Base-by-base conservation (phyloP, 306 rosid genomes). In the Trifolium subterraneum region DNA sequence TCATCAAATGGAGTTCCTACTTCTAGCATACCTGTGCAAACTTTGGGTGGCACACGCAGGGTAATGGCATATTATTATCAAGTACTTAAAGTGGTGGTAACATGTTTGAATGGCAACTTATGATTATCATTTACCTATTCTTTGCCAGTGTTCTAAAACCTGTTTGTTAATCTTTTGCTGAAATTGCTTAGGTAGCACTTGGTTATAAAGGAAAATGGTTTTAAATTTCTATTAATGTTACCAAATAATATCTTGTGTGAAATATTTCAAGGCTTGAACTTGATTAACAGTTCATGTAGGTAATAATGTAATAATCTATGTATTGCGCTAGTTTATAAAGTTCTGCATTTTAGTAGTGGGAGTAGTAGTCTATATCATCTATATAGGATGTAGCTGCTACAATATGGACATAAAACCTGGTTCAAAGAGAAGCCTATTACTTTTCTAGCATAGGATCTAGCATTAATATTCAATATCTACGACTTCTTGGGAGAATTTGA, bases 1-100 rank as follows among this genome's bases (percentile, higher is more conserved):
- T 73, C 71, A 35, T 36, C 85, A 35, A 79, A 81, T 71, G 89
- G 95, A 73, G 84, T 75, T 71, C 84, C 85, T 78, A 64, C 86
- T 80, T 87, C 94, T 39, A 80, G 72, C 79, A 81, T 83, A 47
- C 79, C 80, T 38, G 79, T 75, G 77, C 89, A 80, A 60, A 38
- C 78, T 29, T 80, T 82, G 18, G 83, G 90, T 36, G 82, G 85
- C 77, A 71, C 86, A 54, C 86, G 80, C 82, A 74, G 44, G 88
- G 88, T 84, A 81, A 73, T 69, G 15, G 59, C 68, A 54, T 73
- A 59, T 70, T 73, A 70, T 64, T 78, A 52, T 48, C 67, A 31
- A 52, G 22, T 72, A 77, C 27, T 56, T 64, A 70, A 55, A 73
- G 52, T 73, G 41, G 48, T 9, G 39, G 58, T 8, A 2, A 42